These are phyloP conservation scores for Dothidotthia symphoricarpi DNA, from an alignment of 2,329 filamentous ascomycete species.

Conservation along the genomic window DNA sequence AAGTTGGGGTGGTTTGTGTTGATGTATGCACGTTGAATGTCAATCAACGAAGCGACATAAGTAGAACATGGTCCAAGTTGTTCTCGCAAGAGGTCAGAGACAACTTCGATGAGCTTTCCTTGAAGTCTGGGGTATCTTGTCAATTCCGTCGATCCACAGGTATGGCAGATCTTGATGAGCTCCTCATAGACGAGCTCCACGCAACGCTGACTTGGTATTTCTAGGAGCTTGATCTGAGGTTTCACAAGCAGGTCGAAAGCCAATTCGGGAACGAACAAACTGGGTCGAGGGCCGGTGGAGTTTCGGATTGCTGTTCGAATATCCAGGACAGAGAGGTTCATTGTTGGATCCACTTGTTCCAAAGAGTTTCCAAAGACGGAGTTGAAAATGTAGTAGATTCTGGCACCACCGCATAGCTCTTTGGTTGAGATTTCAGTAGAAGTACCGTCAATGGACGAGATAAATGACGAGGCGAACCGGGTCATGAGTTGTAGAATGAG, in stretches of 20 bases:
- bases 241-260: slow-evolving; percentile 97
- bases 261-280: slow-evolving; percentile 94
- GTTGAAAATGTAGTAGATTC: slow-evolving; percentile 99
- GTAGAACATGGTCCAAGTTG: slow-evolving; percentile 81
- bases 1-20: slow-evolving; percentile 99
- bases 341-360: slow-evolving; percentile 93
- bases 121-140: slow-evolving; percentile 89
- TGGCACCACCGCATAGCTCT: slow-evolving; percentile 88
- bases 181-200: slow-evolving; percentile 98
- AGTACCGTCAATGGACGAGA: slow-evolving; percentile 96
- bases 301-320: slow-evolving; percentile 97
- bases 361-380: slow-evolving; percentile 96
- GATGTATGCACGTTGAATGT: slow-evolving; percentile 97
- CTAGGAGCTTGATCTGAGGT: slow-evolving; percentile 95
- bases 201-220: slow-evolving; percentile 91
- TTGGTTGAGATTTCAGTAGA: slow-evolving; percentile 99
- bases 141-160: slow-evolving; percentile 92
- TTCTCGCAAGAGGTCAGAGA: slow-evolving; percentile 91
- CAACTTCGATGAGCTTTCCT: slow-evolving; percentile 95
- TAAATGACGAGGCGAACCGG: slow-evolving; percentile 94
- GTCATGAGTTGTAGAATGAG: slow-evolving; percentile 97
- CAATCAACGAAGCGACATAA: slow-evolving; percentile 95
- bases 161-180: slow-evolving; percentile 98
- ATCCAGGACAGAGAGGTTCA: slow-evolving; percentile 89
- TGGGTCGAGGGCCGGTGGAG: slow-evolving; percentile 92